Base-by-base conservation (phyloP, 352 stramenopile species). In the Globisporangium echinulatum region DNA sequence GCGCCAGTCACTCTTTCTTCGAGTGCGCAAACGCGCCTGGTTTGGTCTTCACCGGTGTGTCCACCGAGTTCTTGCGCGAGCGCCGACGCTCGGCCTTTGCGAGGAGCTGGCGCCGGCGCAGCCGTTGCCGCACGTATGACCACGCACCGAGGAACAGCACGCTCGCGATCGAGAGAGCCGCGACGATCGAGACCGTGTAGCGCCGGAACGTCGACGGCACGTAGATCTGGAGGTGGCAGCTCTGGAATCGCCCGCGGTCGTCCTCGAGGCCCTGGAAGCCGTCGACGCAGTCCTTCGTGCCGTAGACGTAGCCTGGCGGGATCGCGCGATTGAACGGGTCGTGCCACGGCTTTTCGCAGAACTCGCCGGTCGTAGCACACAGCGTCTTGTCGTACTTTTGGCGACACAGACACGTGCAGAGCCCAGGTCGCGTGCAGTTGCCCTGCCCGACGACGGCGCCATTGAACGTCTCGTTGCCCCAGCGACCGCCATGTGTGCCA, bases 161-260 rank as follows among this genome's bases (percentile, higher is more conserved):
- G 47, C 69, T 80, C 14, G 87, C 43, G 5, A 98, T 64, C 3
- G 85, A 79, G 13, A 95, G 66, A 42, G 91, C 62, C 17, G 79
- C 75, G 33, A 97, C 77, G 33, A 92, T 71, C 14, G 77, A 90
- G 33, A 85, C 74, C 3, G 86, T 92, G 63, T 96, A 92, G 5
- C 85, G 67, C 42, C 96, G 84, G 61, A 87, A 95, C 9, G 67
- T 60, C 3, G 77, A 90, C 5, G 96, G 96, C 55, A 96, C 85
- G 69, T 98, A 98, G 55, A 99, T 98, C 63, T 87, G 82, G 37
- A 99, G 64, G 71, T 99, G 96, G 65, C 96, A 99, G 51, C 79
- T 97, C 33, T 81, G 63, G 61, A 98, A 98, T 25, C 84, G 69
- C 17, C 96, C 94, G 19, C 96, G 56, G 9, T 67, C 72, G 61